These are phyloP conservation scores for Crithidia sp. DNA, from an alignment of 208 protist species.

Conservation along the genomic window DNA sequence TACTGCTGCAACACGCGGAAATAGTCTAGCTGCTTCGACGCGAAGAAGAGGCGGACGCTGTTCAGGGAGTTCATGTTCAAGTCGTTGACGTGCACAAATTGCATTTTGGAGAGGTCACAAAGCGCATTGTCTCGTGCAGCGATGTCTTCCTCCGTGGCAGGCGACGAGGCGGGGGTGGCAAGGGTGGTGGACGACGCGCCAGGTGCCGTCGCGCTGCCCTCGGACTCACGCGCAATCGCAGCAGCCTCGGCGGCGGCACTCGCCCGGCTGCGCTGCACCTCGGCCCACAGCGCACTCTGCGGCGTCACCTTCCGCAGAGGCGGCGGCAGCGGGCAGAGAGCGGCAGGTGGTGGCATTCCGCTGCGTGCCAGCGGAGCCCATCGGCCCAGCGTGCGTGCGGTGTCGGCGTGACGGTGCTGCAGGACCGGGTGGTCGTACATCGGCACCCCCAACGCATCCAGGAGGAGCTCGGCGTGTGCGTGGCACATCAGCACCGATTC, in stretches of 20 bases:
- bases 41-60: constrained; percentile 48
- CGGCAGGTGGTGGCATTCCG: constrained; percentile 27
- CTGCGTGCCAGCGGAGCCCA: constrained; percentile 51
- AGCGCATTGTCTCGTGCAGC: constrained; percentile 58
- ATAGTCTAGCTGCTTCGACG: constrained; percentile 51
- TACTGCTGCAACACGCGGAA: constrained; percentile 74
- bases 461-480: constrained; percentile 83
- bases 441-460: constrained; percentile 74
- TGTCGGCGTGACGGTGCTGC: constrained; percentile 81
- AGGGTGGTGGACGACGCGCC: neutral
- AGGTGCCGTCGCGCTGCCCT: neutral
- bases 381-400: constrained; percentile 68
- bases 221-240: neutral
- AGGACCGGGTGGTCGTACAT: constrained; percentile 75
- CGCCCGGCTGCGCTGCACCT: constrained; percentile 32
- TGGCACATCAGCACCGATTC: constrained; percentile 78
- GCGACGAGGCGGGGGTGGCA: neutral
- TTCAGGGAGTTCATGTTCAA: constrained; percentile 42
- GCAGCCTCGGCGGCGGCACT: neutral
- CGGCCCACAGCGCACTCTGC: constrained; percentile 59
- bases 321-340: constrained; percentile 46
- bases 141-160: too few species aligned
- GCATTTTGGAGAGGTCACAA: constrained; percentile 64
- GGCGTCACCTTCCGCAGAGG: constrained; percentile 74
- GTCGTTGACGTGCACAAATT: constrained; percentile 55